These are phyloP conservation scores for Picochlorum sp. DNA, from an alignment of 139 green algal genomes.

Conservation along the genomic window DNA sequence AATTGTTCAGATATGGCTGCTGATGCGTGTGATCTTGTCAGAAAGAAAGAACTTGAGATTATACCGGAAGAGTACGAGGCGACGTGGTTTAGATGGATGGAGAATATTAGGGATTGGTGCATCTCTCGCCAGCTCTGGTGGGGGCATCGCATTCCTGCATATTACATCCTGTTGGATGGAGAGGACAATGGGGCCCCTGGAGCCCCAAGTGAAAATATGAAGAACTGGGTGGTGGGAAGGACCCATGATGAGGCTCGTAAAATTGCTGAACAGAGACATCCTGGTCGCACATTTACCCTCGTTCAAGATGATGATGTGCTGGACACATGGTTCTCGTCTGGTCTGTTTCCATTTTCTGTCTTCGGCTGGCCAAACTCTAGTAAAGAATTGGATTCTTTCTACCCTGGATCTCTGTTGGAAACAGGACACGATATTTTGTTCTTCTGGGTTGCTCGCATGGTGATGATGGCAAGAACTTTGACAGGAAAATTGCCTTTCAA, in stretches of 20 bases:
- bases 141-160: slow-evolving; percentile 93
- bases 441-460: slow-evolving; percentile 98
- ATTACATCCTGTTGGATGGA: slow-evolving; percentile 61
- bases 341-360: slow-evolving; percentile 71
- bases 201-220: slow-evolving; percentile 50
- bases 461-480: slow-evolving; percentile 91
- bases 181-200: slow-evolving; percentile 30
- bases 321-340: slow-evolving; percentile 84
- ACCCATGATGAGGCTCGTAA: slow-evolving; percentile 53
- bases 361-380: slow-evolving; percentile 74
- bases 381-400: slow-evolving; percentile 68
- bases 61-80: slow-evolving; percentile 82
- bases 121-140: slow-evolving; percentile 95
- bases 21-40: slow-evolving; percentile 58
- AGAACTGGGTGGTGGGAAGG: slow-evolving; percentile 67
- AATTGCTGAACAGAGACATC: slow-evolving; percentile 35
- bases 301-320: slow-evolving; percentile 82
- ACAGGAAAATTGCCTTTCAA: slow-evolving; percentile 56
- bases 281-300: neutral
- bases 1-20: slow-evolving; percentile 79
- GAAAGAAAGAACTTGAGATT: slow-evolving; percentile 77
- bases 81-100: slow-evolving; percentile 74
- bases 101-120: slow-evolving; percentile 98
- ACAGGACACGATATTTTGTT: slow-evolving; percentile 96
- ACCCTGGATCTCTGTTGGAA: slow-evolving; percentile 74